Base-by-base conservation (phyloP, 805 yeast species). In the Barnettozyma pratensis region DNA sequence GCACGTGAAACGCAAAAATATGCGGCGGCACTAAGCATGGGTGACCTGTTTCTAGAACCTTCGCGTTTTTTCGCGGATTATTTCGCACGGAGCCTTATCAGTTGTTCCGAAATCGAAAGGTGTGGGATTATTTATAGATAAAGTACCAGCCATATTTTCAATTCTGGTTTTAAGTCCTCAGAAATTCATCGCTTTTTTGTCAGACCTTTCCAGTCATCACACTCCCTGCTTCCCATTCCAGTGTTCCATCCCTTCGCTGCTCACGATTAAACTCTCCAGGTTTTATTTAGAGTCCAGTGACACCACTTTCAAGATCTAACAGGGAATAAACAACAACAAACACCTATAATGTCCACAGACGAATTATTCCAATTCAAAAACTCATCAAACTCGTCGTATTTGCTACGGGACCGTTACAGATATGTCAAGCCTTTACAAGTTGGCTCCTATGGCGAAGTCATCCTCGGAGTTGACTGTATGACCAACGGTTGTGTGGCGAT, bases 361-460 rank as follows among this genome's bases (percentile, higher is more conserved):
- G 49, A 45, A n/a, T 44, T 51, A 6, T 39, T 27, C 37, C 52
- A 40, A 9, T 51, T 51, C 38, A 49, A 45, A 37, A 30, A 37
- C n/a, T 31, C 39, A 14, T 39, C 31, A 34, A 29, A 14, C 4
- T 36, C 38, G 34, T 7, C 39, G 4, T 30, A 40, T 26, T 41
- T 45, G 4, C 28, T 44, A 9, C 37, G 39, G 1, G 41, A 34
- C 29, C 42, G 46, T 8, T 51, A 51, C 44, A 35, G 35, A 11
- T 51, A 36, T 35, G 19, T 46, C 34, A 46, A 41, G n/a, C 48
- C 48, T 7, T 26, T 59, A 14, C 63, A 59, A 46, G 44, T 53
- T 9, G 87, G 87, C 4, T 73, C 85, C 3, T 82, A 79, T 62
- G 87, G 87, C 25, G 72, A 72, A 49, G 87, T 82, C 3, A 68